Conservation (phyloP, 169 alveolate species). For the Eimeria tenella region DNA sequence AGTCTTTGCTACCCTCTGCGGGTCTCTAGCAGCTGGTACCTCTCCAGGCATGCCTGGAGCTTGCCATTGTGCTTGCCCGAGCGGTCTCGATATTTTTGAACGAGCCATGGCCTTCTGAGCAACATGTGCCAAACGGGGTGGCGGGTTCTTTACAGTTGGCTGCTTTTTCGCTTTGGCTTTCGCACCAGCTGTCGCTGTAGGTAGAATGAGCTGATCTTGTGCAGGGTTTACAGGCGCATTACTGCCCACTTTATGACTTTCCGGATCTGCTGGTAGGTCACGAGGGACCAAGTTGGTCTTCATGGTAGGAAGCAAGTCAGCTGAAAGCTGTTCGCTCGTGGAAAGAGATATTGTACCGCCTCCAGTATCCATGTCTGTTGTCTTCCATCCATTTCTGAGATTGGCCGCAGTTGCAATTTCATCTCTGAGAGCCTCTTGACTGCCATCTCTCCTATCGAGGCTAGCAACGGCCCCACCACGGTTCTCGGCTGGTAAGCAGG, state of each 20-base stretch:
- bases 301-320: background rate
- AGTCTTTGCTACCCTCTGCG: conserved; percentile 14
- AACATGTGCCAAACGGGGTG: background rate
- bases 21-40: background rate
- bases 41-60: conserved; percentile 19
- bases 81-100: background rate
- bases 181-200: background rate
- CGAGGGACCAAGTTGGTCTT: background rate
- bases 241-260: background rate
- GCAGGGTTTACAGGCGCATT: background rate
- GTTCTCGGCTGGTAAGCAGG: background rate
- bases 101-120: conserved; percentile 25
- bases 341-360: background rate
- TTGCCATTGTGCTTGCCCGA: conserved; percentile 57
- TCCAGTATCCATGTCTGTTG: no score
- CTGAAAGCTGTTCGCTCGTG: background rate
- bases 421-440: no score
- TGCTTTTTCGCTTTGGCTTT: conserved; percentile 33
- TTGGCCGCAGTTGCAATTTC: no score
- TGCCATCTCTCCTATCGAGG: no score
- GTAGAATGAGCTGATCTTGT: background rate
- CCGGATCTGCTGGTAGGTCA: background rate
- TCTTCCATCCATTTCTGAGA: no score
- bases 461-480: no score
- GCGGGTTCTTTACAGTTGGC: background rate